Evolutionary conservation across 2,329 filamentous ascomycete species (phyloP), one percentile per base, ranked within the genome.

Genomic region (Aspergillus tanneri): DNA sequence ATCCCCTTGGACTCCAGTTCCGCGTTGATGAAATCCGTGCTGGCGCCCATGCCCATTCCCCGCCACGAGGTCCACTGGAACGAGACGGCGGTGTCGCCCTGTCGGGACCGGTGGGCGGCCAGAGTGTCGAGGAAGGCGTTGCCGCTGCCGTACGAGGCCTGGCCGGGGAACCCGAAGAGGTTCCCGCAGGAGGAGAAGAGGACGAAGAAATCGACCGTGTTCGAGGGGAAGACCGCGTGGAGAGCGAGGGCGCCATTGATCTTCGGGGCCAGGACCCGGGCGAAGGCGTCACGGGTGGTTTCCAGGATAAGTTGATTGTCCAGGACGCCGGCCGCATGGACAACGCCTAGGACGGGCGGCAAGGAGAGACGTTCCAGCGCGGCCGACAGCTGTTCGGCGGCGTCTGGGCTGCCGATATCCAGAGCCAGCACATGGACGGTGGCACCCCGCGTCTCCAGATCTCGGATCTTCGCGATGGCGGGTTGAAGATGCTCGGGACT

Each of bases 41-140:
- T 56, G 6, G 61, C 60, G 0, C 64, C 69, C 61, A 77, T 64
- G 2, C 73, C 73, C 22, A 74, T 48, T 0, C 66, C 68, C 0
- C 64, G 61, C 74, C 74, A 77, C 2, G 58, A 60, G 2, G 71
- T 75, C 68, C 68, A 77, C 45, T 72, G 69, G 43, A 77, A 64
- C 0, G 72, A 65, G 12, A 74, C 53, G 1, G 70, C 39, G 42
- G 75, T 74, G 50, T 74, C 71, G 4, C 72, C 72, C 12, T 54
- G 57, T 2, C 16, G 25, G 1, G 70, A 58, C 2, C 64, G 50
- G 46, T 65, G 54, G 9, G 50, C 47, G 5, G 67, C 65, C 16
- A 71, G 47, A 1, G 53, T 51, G 39, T 70, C 68, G 2, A 70
- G 56, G 56, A 70, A 70, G 0, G 65, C 60, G 43, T 69, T 68